Base-by-base conservation (phyloP, 139 green algal species). In the Tetradesmus obliquus region DNA sequence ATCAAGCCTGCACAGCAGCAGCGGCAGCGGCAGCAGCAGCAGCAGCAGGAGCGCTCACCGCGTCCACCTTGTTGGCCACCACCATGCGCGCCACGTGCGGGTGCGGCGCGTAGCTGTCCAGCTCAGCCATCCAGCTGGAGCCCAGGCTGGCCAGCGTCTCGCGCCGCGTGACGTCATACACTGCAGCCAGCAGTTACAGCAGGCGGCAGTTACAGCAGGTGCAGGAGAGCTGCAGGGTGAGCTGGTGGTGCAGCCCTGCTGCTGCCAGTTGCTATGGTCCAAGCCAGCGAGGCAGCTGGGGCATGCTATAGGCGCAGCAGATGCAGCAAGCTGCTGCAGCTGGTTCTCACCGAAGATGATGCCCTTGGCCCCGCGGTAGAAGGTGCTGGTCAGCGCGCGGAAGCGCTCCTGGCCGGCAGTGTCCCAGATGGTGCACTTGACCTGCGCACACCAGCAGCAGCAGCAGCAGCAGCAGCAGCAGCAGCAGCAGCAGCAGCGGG, bases 401-500 rank as follows among this genome's bases (percentile, higher is more conserved):
- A 99, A 99, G 24, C 97, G 95, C 86, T 93, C 91, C 60, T 93
- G 91, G 19, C 91, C 91, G 58, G 97, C 97, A 62, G 97, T 99
- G 92, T 99, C 97, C 97, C 97, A 99, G 9, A 99, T 95, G 6
- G 97, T 98, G 20, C 99, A 95, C 88, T 98, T 99, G 51, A 98
- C 51, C 24, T 93, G 66, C 15, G 60, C 8, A 85, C 91, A 17
- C n/a, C 66, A 6, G 66, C 66, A 76, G 66, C 2, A 24, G 8
- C 66, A 76, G 66, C 17, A 76, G 66, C 66, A 76, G 66, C 66
- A 76, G 66, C 6, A 17, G 15, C 60, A 24, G n/a, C 66, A 24
- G 66, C 17, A 76, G 66, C 66, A 76, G 66, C 66, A 76, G 66
- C 6, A 19, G 15, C 60, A 24, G n/a, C 66, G 32, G 32, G 32